Conservation (phyloP, 2,329 filamentous ascomycete species). For the Fusarium hainanense region DNA sequence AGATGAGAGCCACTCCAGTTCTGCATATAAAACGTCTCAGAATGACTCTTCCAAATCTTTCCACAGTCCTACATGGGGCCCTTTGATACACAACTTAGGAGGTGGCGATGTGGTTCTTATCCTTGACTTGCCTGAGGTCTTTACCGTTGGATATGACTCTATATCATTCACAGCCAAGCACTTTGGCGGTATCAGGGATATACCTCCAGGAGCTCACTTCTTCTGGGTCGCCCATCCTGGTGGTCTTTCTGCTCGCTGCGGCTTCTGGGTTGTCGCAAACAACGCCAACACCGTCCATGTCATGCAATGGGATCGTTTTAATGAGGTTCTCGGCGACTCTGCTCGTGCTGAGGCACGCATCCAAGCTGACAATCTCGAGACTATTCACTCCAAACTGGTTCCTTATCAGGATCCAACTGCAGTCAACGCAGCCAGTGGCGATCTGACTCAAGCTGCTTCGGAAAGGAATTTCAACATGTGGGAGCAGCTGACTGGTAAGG, state of each 20-base stretch:
- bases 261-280: conserved; percentile 66
- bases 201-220: conserved; percentile 68
- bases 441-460: conserved; percentile 33
- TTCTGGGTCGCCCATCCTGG: conserved; percentile 66
- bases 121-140: conserved; percentile 61
- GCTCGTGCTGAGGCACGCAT: conserved; percentile 58
- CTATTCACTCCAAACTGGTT: conserved; percentile 56
- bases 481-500: conserved; percentile 61
- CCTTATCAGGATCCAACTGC: conserved; percentile 56
- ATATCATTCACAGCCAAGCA: conserved; percentile 59
- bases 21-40: neutral
- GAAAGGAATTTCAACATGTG: conserved; percentile 57
- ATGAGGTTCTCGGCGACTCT: conserved; percentile 65
- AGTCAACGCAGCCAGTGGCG: conserved; percentile 28
- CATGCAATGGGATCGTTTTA: conserved; percentile 66
- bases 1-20: neutral
- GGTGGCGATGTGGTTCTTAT: conserved; percentile 65
- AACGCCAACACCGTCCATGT: conserved; percentile 54
- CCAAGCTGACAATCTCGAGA: conserved; percentile 55
- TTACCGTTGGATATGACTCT: conserved; percentile 66
- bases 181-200: conserved; percentile 65
- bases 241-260: conserved; percentile 62
- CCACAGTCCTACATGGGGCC: conserved; percentile 17
- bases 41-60: conserved; percentile 8
- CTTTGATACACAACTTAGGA: conserved; percentile 46